phyloP scores from a whole-genome alignment of 1,139 yeast genomes.

The Meyerozyma smithsonii region DNA sequence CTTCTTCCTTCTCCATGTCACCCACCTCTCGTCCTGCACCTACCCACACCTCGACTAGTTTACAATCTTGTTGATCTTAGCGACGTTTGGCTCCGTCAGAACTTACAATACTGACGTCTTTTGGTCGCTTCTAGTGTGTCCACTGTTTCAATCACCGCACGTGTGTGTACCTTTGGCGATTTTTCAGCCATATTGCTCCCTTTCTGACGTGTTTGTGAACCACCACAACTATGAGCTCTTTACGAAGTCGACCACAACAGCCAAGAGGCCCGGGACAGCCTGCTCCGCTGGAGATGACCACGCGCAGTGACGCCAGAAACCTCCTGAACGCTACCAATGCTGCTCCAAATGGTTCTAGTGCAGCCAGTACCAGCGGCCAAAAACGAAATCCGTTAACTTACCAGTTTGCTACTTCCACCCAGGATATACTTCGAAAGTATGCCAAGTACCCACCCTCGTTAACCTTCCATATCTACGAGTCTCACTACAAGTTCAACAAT shows the following conservation, averaged over 20 bases:
- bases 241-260: background rate
- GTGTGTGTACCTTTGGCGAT: too few relatives aligned
- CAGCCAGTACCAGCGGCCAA: background rate
- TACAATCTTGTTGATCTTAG: too few relatives aligned
- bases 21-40: too few relatives aligned
- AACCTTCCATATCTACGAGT: conserved; percentile 85
- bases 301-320: background rate
- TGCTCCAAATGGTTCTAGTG: background rate
- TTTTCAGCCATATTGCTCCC: too few relatives aligned
- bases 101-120: too few relatives aligned
- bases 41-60: too few relatives aligned
- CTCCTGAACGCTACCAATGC: background rate
- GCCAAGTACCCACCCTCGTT: conserved; percentile 76
- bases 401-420: conserved; percentile 67
- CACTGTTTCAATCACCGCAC: too few relatives aligned
- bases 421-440: conserved; percentile 72
- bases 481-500: conserved; percentile 78
- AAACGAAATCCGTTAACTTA: conserved; percentile 20
- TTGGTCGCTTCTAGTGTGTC: too few relatives aligned
- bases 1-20: too few relatives aligned
- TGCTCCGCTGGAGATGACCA: background rate
- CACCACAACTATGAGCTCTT: background rate
- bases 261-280: background rate
- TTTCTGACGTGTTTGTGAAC: too few relatives aligned
- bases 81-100: too few relatives aligned